phyloP scores from a whole-genome alignment of 73 alveolate species.

The Paramecium primaurelia region DNA sequence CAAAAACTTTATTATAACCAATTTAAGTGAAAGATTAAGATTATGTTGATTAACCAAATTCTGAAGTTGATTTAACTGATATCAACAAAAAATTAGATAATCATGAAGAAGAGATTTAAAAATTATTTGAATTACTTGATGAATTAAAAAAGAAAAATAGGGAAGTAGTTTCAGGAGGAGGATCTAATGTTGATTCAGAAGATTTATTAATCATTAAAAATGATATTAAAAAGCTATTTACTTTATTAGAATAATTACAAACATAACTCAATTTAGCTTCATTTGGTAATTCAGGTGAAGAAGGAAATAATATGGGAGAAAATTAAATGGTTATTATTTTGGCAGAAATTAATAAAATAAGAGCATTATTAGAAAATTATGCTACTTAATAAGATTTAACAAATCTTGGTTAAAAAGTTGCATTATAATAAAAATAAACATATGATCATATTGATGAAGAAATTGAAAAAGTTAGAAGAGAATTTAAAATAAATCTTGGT shows the following conservation, averaged over 20 bases:
- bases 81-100: neutral
- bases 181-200: neutral
- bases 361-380: neutral
- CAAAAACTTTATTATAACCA: neutral
- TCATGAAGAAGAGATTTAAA: slow-evolving; percentile 26
- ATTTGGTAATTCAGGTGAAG: neutral
- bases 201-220: neutral
- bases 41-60: neutral
- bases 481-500: neutral
- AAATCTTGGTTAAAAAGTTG: neutral
- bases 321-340: neutral
- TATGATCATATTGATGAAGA: slow-evolving; percentile 40
- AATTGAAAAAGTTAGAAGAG: slow-evolving; percentile 45
- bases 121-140: slow-evolving; percentile 15
- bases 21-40: neutral
- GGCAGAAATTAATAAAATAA: slow-evolving; percentile 29
- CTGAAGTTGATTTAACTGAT: neutral
- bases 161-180: neutral
- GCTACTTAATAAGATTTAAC: neutral
- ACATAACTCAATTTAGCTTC: slow-evolving; percentile 29
- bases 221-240: neutral
- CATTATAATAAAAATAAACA: neutral
- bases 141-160: neutral
- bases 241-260: slow-evolving; percentile 2
- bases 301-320: neutral